These are phyloP conservation scores for Venturia asperata DNA, from an alignment of 2,329 filamentous ascomycete species.

Conservation along the genomic window DNA sequence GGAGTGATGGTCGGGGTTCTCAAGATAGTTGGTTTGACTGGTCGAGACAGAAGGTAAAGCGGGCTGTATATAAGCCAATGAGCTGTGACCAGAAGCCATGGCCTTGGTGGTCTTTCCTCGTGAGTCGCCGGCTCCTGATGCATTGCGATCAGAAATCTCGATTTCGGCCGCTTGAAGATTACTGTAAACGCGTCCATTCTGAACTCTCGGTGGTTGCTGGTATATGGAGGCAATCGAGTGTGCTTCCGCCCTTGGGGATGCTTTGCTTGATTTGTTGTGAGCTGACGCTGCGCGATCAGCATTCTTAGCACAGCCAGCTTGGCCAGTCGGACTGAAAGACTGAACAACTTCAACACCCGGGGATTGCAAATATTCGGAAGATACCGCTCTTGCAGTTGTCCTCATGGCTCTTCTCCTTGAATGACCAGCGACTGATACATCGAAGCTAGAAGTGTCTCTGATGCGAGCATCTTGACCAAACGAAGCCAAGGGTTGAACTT, in stretches of 20 bases:
- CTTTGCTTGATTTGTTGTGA: not conserved
- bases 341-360: not conserved
- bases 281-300: not conserved
- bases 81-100: not conserved
- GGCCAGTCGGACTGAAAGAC: not conserved
- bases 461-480: not conserved
- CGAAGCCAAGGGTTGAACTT: not conserved
- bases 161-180: no score
- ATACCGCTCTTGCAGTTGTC: not conserved
- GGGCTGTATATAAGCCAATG: not conserved
- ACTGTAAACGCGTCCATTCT: not conserved
- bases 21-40: not conserved
- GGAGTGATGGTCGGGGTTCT: not conserved
- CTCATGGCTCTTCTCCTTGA: not conserved
- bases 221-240: not conserved
- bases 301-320: not conserved
- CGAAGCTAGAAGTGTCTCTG: not conserved
- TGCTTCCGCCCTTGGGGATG: not conserved
- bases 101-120: not conserved
- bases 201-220: not conserved
- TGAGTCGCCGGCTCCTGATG: not conserved
- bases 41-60: not conserved
- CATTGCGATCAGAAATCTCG: not conserved
- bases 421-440: not conserved
- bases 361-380: not conserved